These are phyloP conservation scores for Cladorrhinum sp. DNA, from an alignment of 2,329 filamentous ascomycete species.

Conservation along the genomic window DNA sequence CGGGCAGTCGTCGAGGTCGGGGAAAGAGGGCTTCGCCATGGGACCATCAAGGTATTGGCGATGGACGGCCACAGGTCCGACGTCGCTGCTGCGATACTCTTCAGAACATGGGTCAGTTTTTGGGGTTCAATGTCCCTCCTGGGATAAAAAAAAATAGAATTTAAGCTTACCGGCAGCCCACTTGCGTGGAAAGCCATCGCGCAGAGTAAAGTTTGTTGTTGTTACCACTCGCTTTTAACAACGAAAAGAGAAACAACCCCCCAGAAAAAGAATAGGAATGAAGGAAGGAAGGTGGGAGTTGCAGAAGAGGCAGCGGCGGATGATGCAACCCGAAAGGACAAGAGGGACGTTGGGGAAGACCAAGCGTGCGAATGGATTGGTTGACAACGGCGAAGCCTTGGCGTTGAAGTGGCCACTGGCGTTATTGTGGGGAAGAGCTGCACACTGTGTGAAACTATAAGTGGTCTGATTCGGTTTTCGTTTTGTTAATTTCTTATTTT, in stretches of 20 bases:
- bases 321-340: conserved; percentile 5
- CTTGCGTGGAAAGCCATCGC: conserved; percentile 31
- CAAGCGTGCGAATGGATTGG: background rate
- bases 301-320: background rate
- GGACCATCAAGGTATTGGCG: conserved; percentile 38
- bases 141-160: background rate
- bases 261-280: conserved; percentile 1
- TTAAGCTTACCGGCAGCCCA: conserved; percentile 28
- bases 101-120: conserved; percentile 5
- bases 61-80: conserved; percentile 48
- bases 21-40: conserved; percentile 31
- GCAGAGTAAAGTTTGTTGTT: conserved; percentile 2
- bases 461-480: background rate
- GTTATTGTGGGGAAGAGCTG: background rate
- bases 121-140: background rate
- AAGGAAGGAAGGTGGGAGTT: conserved; percentile 3
- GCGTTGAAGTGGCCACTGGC: background rate
- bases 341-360: conserved; percentile 3
- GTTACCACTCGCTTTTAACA: conserved; percentile 7
- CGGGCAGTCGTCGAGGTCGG: background rate
- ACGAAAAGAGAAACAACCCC: background rate
- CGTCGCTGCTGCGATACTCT: conserved; percentile 43
- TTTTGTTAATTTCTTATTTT: background rate
- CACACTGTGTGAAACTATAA: background rate
- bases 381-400: background rate